Base-by-base conservation (phyloP, 2,329 filamentous ascomycete species). In the Colletotrichum sp. region DNA sequence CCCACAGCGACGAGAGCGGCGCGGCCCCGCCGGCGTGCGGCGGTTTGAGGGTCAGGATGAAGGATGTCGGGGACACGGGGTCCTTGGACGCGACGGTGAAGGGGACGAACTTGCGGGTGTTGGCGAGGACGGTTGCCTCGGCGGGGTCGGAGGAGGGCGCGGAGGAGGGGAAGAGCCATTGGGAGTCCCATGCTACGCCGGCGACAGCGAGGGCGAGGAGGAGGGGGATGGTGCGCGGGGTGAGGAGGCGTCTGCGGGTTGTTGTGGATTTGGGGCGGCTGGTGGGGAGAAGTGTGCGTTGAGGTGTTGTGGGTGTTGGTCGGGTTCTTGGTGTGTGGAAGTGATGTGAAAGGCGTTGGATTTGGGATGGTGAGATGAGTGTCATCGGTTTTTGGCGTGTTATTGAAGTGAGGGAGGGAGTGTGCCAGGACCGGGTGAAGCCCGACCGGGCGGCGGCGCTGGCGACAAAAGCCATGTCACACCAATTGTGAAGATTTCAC, bases 41-140 rank as follows among this genome's bases (percentile, higher is more conserved):
- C 15, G 91, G 87, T 31, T 83, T 83, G 31, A 96, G 82, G 11
- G 91, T 93, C 77, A 96, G 89, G 77, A 96, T 88, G 78, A 93
- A 91, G 70, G 90, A 92, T 0, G 91, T 92, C 2, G 90, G 88
- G 0, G 94, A 94, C 57, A 95, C 88, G 29, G 86, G 83, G 64
- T 93, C 88, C 76, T 90, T 90, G 31, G 86, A 82, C 18, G 89
- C 86, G 75, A 97, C 88, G 31, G 87, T 90, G 83, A 94, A 96
- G 5, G 90, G 89, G 43, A 88, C 88, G 82, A 95, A 95, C 7
- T 61, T 73, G 29, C 85, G 87, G 70, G 86, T 84, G 16, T 85
- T 82, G 83, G 94, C 92, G 73, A 95, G 87, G 3, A 74, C 31
- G 31, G 72, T 74, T 2, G 54, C 57, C 24, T 61, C 47, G 34